These are phyloP conservation scores for Alternaria hordeiaustralica DNA, from an alignment of 2,329 filamentous ascomycete genomes.

Conservation along the genomic window DNA sequence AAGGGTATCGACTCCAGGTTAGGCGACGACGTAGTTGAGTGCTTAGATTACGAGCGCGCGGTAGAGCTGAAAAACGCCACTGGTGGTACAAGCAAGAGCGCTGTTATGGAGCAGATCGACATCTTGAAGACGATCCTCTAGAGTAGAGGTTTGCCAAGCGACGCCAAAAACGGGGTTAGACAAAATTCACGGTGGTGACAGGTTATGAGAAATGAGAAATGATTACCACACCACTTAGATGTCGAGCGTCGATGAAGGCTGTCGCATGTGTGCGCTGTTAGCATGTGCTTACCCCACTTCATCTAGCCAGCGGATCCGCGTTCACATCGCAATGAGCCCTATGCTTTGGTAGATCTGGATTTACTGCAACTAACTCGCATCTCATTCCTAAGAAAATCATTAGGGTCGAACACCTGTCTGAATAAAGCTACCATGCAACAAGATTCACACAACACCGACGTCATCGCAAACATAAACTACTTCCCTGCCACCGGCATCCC, in stretches of 20 bases:
- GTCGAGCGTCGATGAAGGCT: background rate
- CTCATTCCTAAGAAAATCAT: background rate
- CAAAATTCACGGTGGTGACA: background rate
- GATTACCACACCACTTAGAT: background rate
- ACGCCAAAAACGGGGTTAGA: background rate
- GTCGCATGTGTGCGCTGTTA: background rate
- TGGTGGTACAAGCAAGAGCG: slow-evolving; percentile 77
- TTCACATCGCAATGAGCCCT: background rate
- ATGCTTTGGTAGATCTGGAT: background rate
- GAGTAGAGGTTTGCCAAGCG: background rate
- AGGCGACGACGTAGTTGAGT: slow-evolving; percentile 71
- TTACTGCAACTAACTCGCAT: background rate
- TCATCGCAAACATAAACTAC: slow-evolving; percentile 29
- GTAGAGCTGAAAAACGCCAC: slow-evolving; percentile 80
- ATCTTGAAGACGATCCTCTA: slow-evolving; percentile 55
- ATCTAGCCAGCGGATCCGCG: slow-evolving; percentile 1
- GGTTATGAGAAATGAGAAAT: slow-evolving; percentile 4
- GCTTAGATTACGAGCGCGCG: slow-evolving; percentile 81
- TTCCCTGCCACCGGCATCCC: slow-evolving; percentile 18
- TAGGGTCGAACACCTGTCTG: no score
- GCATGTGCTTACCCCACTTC: slow-evolving; percentile 9
- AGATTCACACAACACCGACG: slow-evolving; percentile 3
- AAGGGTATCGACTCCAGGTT: slow-evolving; percentile 73
- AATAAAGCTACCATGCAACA: background rate
- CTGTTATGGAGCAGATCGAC: slow-evolving; percentile 69